Percentiles rank a stretch among this genome's conserved stretches.
Evolutionary conservation across 2,329 filamentous ascomycete species (phyloP).

Genomic region (Colletotrichum magnum): DNA sequence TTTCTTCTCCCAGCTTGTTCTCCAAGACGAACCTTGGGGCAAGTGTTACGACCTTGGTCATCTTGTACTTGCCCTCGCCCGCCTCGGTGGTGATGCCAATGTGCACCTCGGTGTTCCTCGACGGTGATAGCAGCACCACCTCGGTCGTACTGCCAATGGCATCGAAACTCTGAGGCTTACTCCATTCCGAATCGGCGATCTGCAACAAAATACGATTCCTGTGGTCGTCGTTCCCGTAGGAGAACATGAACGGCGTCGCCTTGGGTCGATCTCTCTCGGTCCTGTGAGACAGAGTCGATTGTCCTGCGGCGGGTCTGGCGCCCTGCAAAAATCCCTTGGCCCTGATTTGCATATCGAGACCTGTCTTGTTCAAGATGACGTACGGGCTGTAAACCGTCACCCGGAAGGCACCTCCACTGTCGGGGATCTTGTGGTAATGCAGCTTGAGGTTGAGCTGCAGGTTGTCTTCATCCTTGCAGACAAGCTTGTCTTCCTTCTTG

Average conservation of each 20-base stretch:
- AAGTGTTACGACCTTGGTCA: constrained; percentile 95
- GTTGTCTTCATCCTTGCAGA: constrained; percentile 88
- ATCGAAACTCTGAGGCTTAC: constrained; percentile 97
- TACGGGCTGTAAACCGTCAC: constrained; percentile 97
- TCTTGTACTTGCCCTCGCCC: constrained; percentile 96
- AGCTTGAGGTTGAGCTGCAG: constrained; percentile 85
- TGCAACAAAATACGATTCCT: constrained; percentile 92
- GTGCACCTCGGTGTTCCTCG: constrained; percentile 85
- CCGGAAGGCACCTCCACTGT: constrained; percentile 96
- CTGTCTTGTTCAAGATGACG: constrained; percentile 94
- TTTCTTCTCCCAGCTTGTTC: constrained; percentile 90
- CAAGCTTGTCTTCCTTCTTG: constrained; percentile 82
- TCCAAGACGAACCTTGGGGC: constrained; percentile 94
- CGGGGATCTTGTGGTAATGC: constrained; percentile 90
- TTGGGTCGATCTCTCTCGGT: constrained; percentile 73
- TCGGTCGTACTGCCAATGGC: constrained; percentile 95
- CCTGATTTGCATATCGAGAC: constrained; percentile 87
- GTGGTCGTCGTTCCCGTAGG: constrained; percentile 88
- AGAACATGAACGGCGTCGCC: constrained; percentile 95
- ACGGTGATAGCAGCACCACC: constrained; percentile 82
- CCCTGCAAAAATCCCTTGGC: constrained; percentile 91
- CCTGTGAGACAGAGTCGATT: constrained; percentile 70
- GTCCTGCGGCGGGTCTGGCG: constrained; percentile 86
- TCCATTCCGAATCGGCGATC: constrained; percentile 93
- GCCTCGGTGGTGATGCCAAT: constrained; percentile 90